Evolutionary conservation across 140 eudicot species (phyloP).

Genomic region (Flaveria floridana): DNA sequence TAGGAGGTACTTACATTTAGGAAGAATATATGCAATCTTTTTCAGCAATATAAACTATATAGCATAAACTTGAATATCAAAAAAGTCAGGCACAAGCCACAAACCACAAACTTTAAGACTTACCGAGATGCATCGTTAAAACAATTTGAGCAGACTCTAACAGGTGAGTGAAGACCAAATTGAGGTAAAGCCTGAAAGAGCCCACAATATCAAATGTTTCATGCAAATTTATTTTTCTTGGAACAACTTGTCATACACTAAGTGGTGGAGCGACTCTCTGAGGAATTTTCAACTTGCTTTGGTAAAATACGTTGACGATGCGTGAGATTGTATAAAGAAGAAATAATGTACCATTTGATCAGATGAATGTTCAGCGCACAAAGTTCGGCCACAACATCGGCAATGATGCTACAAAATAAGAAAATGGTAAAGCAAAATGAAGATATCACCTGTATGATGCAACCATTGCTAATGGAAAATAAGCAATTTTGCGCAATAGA

Average conservation of each 20-base stretch:
- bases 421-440: conserved; percentile 20
- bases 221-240: not conserved
- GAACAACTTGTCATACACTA: not conserved
- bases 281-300: too few relatives aligned
- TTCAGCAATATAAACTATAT: not conserved
- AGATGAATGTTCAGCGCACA: conserved; percentile 95
- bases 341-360: conserved; percentile 65
- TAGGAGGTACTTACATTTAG: conserved; percentile 9
- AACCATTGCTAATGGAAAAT: not conserved
- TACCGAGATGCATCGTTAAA: conserved; percentile 74
- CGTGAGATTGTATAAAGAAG: conserved; percentile 15
- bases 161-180: conserved; percentile 72
- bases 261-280: too few relatives aligned
- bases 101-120: conserved; percentile 16
- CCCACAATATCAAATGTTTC: conserved; percentile 8
- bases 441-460: conserved; percentile 4
- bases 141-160: conserved; percentile 93
- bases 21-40: conserved; percentile 6
- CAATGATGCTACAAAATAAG: conserved; percentile 82
- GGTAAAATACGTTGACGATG: conserved; percentile 12
- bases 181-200: conserved; percentile 82
- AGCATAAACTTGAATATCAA: conserved; percentile 13
- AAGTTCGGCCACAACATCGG: conserved; percentile 92
- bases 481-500: not conserved
- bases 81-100: conserved; percentile 7